Base-by-base conservation (phyloP, 768 basidiomycete species). In the Mycena latifolia region DNA sequence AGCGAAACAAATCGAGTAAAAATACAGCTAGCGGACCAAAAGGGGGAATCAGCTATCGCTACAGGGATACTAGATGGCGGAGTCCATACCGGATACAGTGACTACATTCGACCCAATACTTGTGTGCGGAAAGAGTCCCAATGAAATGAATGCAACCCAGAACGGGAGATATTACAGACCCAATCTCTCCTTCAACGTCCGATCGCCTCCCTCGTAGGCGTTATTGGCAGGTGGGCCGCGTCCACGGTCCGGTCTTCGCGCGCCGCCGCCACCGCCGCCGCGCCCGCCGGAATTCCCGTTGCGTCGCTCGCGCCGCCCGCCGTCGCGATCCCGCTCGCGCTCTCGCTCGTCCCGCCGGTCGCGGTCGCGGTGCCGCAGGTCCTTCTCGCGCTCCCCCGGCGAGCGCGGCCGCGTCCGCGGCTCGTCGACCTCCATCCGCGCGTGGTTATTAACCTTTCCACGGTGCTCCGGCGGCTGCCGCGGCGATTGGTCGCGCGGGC, bases 151-250 rank as follows among this genome's bases (percentile, higher is more conserved):
- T 27, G 47, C 25, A 48, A 33, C n/a, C 18, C 43, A 28, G 41
- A 33, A 47, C 41, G 54, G 33, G 24, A 35, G 14, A 66, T 50
- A 71, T 85, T 79, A 92, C 46, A 93, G 84, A 77, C 93, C 93
- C 89, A 94, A 86, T 74, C 93, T 82, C 78, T 94, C 92, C 77
- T 89, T 91, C 82, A 94, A 88, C 83, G 93, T 92, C 86, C 92
- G 92, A 82, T 92, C 90, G 48, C 81, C 81, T 67, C 81, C 77
- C 68, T 79, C 79, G 63, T 39, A 17, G 37, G 74, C 76, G 63
- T 77, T 78, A 63, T 76, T 69, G 65, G 76, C 58, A 67, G 76
- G 58, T 74, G 80, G 55, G 10, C 73, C 74, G 8, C 8, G 33
- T 14, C 33, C 33, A 2, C 75, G 72, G 37, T 58, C 55, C 18